Conservation (phyloP, 345 rosid species). For the Schrenkiella parvula region DNA sequence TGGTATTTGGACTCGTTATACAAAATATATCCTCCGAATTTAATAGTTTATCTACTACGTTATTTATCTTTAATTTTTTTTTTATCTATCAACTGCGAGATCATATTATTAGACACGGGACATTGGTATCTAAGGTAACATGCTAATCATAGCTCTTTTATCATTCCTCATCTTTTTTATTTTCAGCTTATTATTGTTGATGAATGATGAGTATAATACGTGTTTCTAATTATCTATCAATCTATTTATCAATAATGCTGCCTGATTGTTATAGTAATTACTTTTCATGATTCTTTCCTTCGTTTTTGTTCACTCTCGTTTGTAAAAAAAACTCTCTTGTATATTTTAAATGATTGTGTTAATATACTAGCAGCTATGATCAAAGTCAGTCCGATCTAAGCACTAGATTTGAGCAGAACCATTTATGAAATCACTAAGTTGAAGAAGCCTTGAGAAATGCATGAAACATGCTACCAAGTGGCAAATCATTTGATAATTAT, state of each 20-base stretch:
- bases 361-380: constrained; percentile 2
- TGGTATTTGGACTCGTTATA: constrained; percentile 19
- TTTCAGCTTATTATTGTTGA: constrained; percentile 20
- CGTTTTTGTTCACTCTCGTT: not conserved
- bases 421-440: constrained; percentile 1
- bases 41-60: constrained; percentile 12
- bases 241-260: not conserved
- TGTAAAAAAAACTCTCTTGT: not conserved
- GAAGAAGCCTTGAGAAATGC: constrained; percentile 25
- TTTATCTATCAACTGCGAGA: not conserved
- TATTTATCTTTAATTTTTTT: not conserved
- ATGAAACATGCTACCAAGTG: constrained; percentile 33
- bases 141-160: constrained; percentile 38
- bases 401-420: not conserved
- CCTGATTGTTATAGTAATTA: not conserved
- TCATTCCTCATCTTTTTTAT: constrained; percentile 30
- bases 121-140: constrained; percentile 44
- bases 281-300: not conserved
- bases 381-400: constrained; percentile 4
- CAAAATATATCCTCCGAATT: constrained; percentile 19
- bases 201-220: not conserved
- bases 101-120: constrained; percentile 13
- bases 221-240: not conserved
- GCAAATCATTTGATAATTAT: constrained; percentile 23
- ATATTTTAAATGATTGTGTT: not conserved